Base-by-base conservation (phyloP, 805 yeast species). In the Schwanniomyces polymorphus region DNA sequence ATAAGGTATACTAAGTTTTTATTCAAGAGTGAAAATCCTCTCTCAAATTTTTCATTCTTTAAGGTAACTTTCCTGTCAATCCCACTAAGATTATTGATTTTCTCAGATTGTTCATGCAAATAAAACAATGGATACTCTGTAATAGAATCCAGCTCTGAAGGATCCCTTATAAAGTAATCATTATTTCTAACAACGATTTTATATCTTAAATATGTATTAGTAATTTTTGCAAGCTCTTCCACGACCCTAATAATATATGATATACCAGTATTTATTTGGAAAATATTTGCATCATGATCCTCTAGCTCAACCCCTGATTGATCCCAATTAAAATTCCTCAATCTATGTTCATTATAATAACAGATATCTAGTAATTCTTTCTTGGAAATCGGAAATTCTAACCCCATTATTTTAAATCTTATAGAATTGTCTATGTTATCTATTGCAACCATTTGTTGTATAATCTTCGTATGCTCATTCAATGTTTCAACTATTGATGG, bases 341-440 rank as follows among this genome's bases (percentile, higher is more conserved):
- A 17, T 6, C 42, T 41, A 7, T 29, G 17, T 7, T 49, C 35
- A 27, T 60, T 52, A 34, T 65, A 58, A 52, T 70, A 68, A 45
- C 75, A 62, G 12, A 56, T 51, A 17, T 58, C 54, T 8, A 70
- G 55, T 11, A 72, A 42, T 27, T 68, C 70, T 26, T 56, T 57
- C 18, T 62, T 61, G 34, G 58, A 58, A 4, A 62, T 44, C 1
- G 77, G 77, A 43, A 72, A 68, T 41, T 67, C 71, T 6, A 70
- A 50, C 0, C 69, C 74, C 48, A 61, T 42, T 4, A 73, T 68
- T 26, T 55, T 54, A 44, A 67, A 64, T 8, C 53, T 56, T n/a
- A 61, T 53, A 2, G 65, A 41, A 21, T 54, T 47, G 28, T 55
- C 53, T 7, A 52, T 49, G 43, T 59, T 57, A 7, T 54, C 63